Percentiles rank a stretch among this genome's conserved stretches.
Evolutionary conservation across 495 filamentous ascomycete species (phyloP).

Genomic region (Neurospora tetraspora): DNA sequence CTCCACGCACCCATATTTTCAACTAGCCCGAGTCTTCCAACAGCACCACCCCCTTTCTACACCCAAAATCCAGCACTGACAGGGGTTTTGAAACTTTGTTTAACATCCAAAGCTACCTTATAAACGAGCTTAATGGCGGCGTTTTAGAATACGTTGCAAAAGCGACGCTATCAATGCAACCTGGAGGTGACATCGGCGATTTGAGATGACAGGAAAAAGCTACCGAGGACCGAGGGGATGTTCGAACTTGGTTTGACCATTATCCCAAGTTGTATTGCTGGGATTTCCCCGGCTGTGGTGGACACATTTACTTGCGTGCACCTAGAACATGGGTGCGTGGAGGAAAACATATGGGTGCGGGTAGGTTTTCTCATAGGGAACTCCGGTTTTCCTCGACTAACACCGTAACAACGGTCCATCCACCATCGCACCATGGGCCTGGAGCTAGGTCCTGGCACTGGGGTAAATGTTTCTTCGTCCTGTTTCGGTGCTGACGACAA

Average conservation of each 20-base stretch:
- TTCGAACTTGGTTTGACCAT: background rate
- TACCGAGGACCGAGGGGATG: background rate
- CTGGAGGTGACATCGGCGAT: background rate
- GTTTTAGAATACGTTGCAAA: background rate
- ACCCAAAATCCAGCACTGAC: background rate
- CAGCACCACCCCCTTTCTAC: background rate
- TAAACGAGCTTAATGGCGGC: background rate
- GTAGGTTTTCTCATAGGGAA: background rate
- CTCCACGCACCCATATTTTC: background rate
- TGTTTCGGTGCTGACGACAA: background rate
- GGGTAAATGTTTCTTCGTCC: background rate
- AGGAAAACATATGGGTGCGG: background rate
- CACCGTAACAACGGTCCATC: background rate
- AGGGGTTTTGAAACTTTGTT: background rate
- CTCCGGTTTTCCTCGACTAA: background rate
- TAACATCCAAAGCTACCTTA: background rate
- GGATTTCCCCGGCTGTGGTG: background rate
- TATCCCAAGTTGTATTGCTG: background rate
- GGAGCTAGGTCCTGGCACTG: background rate
- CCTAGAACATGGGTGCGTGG: background rate
- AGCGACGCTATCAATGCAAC: background rate
- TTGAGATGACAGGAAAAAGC: background rate
- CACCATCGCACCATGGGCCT: background rate
- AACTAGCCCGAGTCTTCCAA: background rate
- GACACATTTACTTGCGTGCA: background rate